Evolutionary conservation across 495 filamentous ascomycete species (phyloP).

Genomic region (Talaromyces proteolyticus): DNA sequence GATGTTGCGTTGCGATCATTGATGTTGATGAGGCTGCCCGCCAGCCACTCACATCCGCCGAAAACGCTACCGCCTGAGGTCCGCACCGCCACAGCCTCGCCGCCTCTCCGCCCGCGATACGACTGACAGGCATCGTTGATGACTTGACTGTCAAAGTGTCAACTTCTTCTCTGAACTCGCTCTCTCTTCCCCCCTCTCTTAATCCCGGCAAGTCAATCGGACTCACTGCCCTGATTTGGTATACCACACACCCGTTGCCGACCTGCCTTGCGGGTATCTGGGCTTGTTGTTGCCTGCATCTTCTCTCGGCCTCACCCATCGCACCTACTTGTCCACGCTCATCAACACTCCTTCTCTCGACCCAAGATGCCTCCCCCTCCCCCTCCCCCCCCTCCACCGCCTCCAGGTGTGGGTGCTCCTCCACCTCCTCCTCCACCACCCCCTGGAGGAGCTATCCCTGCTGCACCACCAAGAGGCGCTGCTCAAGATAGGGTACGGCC

Average conservation of each 20-base stretch:
- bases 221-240: no score
- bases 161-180: no score
- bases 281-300: constrained; percentile 5
- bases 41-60: background rate
- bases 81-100: constrained; percentile 10
- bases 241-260: no score
- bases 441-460: constrained; percentile 43
- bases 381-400: constrained; percentile 64
- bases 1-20: no score
- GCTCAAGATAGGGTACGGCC: constrained; percentile 46
- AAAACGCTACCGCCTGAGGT: constrained; percentile 4
- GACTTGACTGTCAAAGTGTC: background rate
- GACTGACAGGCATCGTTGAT: background rate
- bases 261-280: constrained; percentile 7
- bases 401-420: constrained; percentile 57
- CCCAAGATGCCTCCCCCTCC: constrained; percentile 59
- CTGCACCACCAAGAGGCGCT: constrained; percentile 37
- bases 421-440: constrained; percentile 65
- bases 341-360: background rate
- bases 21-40: background rate
- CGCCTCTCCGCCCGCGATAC: no score
- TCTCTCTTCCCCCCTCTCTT: no score
- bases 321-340: background rate
- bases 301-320: constrained; percentile 9
- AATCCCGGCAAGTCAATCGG: no score